A percentile compares a stretch with the other conserved stretches of the same genome.
Conservation (phyloP, 495 filamentous ascomycete species). For the Xylaria grammica region DNA sequence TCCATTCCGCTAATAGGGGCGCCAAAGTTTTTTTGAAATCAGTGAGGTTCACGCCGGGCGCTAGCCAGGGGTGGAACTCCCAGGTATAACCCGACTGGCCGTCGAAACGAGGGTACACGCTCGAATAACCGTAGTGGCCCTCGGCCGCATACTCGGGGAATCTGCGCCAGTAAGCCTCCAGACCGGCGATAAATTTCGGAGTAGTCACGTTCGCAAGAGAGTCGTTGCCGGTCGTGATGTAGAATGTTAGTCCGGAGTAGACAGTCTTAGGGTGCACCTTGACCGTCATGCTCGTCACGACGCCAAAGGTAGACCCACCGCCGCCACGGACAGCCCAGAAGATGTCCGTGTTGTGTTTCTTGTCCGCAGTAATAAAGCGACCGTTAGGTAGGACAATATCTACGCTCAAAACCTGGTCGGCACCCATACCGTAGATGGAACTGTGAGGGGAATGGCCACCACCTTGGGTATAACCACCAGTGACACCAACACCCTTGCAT, state of each 20-base stretch:
- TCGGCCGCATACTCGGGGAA: constrained; percentile 54
- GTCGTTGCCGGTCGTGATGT: constrained; percentile 29
- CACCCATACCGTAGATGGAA: constrained; percentile 52
- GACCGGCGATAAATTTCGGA: constrained; percentile 56
- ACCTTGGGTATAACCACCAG: constrained; percentile 59
- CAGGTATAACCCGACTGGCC: constrained; percentile 37
- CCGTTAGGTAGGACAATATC: constrained; percentile 64
- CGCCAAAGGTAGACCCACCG: constrained; percentile 63
- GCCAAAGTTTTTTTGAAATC: constrained; percentile 50
- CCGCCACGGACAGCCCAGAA: constrained; percentile 71
- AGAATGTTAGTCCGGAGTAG: constrained; percentile 46
- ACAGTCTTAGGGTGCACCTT: constrained; percentile 49
- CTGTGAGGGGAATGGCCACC: constrained; percentile 57
- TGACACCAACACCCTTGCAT: constrained; percentile 56
- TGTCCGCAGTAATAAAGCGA: constrained; percentile 58
- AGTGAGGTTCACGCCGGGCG: constrained; percentile 50
- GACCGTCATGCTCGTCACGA: constrained; percentile 58
- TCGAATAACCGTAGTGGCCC: constrained; percentile 62
- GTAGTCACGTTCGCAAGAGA: constrained; percentile 37
- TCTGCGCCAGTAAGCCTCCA: constrained; percentile 52
- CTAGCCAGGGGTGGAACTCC: constrained; percentile 54
- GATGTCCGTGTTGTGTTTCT: constrained; percentile 57
- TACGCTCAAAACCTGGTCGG: constrained; percentile 59
- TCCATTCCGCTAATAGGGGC: constrained; percentile 51
- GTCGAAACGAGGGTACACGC: constrained; percentile 37